Conservation (phyloP, 2,329 filamentous ascomycete species). For the Exophiala sp. region DNA sequence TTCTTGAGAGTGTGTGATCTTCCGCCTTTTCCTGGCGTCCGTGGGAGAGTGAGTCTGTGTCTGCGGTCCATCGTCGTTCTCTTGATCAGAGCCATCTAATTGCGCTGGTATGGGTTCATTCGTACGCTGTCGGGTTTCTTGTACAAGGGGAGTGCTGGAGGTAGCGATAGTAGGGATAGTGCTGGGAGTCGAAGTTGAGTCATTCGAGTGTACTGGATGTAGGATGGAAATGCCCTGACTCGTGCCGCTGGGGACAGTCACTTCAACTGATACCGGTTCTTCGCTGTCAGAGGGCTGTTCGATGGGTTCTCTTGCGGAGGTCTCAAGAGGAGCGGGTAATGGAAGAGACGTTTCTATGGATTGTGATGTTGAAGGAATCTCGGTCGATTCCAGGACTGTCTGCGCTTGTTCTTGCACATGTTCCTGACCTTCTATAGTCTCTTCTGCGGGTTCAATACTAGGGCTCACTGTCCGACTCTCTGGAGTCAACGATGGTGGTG, state of each 20-base stretch:
- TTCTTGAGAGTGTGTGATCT: slow-evolving; percentile 14
- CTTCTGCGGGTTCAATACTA: slow-evolving; percentile 7
- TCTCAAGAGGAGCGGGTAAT: slow-evolving; percentile 7
- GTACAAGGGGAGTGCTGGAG: slow-evolving; percentile 2
- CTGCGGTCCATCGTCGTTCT: neutral
- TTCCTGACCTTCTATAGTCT: slow-evolving; percentile 4
- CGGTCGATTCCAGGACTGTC: slow-evolving; percentile 6
- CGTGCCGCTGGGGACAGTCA: slow-evolving; percentile 4
- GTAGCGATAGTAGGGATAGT: slow-evolving; percentile 16
- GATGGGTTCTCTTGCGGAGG: neutral
- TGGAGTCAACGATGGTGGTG: slow-evolving; percentile 38
- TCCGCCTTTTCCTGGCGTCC: slow-evolving; percentile 19
- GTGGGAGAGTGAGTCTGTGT: neutral
- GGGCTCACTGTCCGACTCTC: slow-evolving; percentile 18
- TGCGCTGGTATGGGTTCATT: slow-evolving; percentile 11
- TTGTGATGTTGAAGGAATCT: slow-evolving; percentile 8
- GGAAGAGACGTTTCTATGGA: slow-evolving; percentile 7
- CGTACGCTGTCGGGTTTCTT: slow-evolving; percentile 6
- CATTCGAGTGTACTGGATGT: neutral
- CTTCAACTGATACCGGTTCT: slow-evolving; percentile 8
- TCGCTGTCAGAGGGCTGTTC: neutral
- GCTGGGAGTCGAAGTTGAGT: neutral
- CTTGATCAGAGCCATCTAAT: slow-evolving; percentile 10
- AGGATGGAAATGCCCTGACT: slow-evolving; percentile 9
- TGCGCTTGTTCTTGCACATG: neutral